Conservation (phyloP, 371 early-diverging fungal species). For the Mortierella sp. region DNA sequence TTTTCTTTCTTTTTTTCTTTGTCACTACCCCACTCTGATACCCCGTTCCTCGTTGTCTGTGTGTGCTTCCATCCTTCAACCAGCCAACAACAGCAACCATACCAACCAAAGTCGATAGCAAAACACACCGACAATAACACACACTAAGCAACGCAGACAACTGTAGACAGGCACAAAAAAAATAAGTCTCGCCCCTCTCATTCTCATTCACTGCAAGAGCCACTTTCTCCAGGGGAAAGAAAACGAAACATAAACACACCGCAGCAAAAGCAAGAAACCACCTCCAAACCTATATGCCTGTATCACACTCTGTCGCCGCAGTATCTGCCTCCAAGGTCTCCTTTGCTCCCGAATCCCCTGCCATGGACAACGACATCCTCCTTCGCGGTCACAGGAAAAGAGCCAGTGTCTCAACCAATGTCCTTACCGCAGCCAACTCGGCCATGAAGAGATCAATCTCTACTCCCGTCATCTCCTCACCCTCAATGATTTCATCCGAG, state of each 20-base stretch:
- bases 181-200: neutral
- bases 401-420: slow-evolving; percentile 26
- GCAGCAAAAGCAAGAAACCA: neutral
- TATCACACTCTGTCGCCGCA: slow-evolving; percentile 36
- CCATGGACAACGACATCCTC: neutral
- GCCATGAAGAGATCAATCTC: slow-evolving; percentile 52
- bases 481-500: slow-evolving; percentile 45
- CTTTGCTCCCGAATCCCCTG: slow-evolving; percentile 24
- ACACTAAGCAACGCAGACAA: neutral
- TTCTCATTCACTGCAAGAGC: neutral
- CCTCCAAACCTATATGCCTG: slow-evolving; percentile 53
- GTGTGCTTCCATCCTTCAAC: neutral
- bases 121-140: neutral
- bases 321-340: slow-evolving; percentile 32
- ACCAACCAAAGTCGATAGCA: neutral
- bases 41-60: neutral
- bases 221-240: neutral
- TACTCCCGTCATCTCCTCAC: slow-evolving; percentile 38
- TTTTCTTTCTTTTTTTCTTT: neutral
- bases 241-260: neutral
- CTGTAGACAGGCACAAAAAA: neutral
- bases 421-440: slow-evolving; percentile 13
- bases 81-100: neutral
- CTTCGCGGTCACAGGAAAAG: slow-evolving; percentile 32
- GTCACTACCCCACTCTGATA: slow-evolving; percentile 14